Evolutionary conservation across 345 rosid genomes (phyloP).

Genomic region (Citrus sp.): DNA sequence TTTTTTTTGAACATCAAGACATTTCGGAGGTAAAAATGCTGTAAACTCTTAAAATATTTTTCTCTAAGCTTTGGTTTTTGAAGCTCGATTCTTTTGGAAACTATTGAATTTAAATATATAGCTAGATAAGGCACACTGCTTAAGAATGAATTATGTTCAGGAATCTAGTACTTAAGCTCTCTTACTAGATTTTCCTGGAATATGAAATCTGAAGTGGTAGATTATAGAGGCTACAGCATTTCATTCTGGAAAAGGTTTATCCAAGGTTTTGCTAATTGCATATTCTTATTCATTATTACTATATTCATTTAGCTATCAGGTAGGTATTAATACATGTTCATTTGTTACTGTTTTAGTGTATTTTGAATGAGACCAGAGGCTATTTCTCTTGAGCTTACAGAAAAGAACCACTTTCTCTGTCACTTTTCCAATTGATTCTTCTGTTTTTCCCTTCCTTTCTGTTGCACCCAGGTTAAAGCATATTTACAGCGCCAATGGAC

Average conservation of each 20-base stretch:
- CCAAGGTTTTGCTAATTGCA: background rate
- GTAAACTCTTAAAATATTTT: background rate
- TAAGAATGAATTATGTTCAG: background rate
- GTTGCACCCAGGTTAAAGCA: conserved; percentile 51
- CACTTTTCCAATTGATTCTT: background rate
- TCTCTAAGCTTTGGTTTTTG: background rate
- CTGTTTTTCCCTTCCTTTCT: background rate
- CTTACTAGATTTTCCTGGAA: background rate
- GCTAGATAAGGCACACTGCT: background rate
- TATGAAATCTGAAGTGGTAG: background rate
- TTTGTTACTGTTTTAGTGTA: background rate
- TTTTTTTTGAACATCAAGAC: conserved; percentile 67
- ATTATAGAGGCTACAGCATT: background rate
- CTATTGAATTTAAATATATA: background rate
- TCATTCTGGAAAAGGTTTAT: background rate
- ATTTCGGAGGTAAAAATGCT: conserved; percentile 48
- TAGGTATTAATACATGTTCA: background rate
- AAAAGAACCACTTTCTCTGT: too few species aligned
- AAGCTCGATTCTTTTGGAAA: background rate
- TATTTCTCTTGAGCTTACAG: background rate
- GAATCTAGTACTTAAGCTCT: background rate
- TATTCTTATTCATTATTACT: background rate
- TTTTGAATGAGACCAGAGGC: background rate
- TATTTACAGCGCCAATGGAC: conserved; percentile 89
- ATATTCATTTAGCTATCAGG: background rate